Base-by-base conservation (phyloP, 352 stramenopile genomes). In the Globisporangium viniferum region DNA sequence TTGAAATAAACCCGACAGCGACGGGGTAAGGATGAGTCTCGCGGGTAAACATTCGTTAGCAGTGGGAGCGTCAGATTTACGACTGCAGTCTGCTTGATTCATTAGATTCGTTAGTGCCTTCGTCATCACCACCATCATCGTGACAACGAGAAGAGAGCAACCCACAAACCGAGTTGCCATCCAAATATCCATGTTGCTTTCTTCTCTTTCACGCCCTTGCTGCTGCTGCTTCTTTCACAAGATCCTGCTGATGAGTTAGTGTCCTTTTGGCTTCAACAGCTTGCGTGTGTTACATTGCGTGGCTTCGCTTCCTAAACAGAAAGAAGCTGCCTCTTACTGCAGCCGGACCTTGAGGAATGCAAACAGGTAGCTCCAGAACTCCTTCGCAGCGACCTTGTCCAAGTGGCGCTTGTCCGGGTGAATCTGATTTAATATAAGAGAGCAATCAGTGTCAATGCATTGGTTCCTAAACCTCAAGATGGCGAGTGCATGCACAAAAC, bases 331-430 rank as follows among this genome's bases (percentile, higher is more conserved):
- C 60, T 36, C 46, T 81, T 86, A 94, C 74, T 94, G 87, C 64
- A 94, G 66, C 69, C 86, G 90, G 18, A 90, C 68, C 72, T 91
- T 91, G 66, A 96, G 81, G 67, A 94, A 93, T 49, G 86, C 84
- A 70, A 96, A 95, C 55, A 97, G 73, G 73, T 96, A 87, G 70
- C 89, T 85, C 91, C 91, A 97, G 68, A 97, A 97, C 70, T 96
- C 88, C 68, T 94, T 90, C 24, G 84, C 80, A 27, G 88, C 88
- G 35, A 95, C 89, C 66, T 97, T 96, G 79, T 97, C 91, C 55
- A 97, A 74, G 77, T 97, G 90, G 14, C 91, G 83, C 72, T 97
- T 97, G 74, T 96, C 86, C 31, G 90, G 91, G 60, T 97, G 89
- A 64, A 97, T 94, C 81, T 93, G 44, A 51, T 51, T 51, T 22